Conservation (phyloP, 768 basidiomycete species). For the Suillus placidus region DNA sequence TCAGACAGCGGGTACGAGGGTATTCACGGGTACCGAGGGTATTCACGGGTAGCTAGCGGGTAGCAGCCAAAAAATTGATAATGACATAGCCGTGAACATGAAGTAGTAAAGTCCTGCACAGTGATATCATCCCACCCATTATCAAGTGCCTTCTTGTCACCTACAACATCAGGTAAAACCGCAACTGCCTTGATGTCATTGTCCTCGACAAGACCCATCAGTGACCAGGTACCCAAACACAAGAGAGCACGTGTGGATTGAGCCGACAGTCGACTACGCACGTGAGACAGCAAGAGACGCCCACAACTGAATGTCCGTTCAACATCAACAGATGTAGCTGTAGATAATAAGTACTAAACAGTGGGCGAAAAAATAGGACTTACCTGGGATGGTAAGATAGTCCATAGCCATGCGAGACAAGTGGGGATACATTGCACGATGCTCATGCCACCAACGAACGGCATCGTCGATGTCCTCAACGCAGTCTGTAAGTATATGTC, state of each 20-base stretch:
- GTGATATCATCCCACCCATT: conserved; percentile 10
- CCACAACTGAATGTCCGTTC: conserved; percentile 33
- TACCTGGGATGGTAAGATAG: conserved; percentile 23
- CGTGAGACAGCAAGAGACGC: conserved; percentile 28
- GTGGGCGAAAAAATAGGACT: not conserved
- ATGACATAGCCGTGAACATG: not conserved
- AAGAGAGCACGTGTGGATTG: conserved; percentile 30
- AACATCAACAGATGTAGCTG: conserved; percentile 38
- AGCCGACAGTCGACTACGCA: conserved; percentile 26
- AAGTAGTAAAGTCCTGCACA: not conserved
- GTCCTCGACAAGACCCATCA: conserved; percentile 29
- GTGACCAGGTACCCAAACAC: conserved; percentile 39
- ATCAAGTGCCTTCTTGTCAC: conserved; percentile 8
- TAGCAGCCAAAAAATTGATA: not conserved
- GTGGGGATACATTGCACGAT: conserved; percentile 22
- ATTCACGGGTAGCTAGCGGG: too few relatives aligned
- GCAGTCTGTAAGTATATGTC: conserved; percentile 6
- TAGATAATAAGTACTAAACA: not conserved
- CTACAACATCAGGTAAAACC: conserved; percentile 1
- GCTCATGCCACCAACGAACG: conserved; percentile 24
- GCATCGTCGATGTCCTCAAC: conserved; percentile 14
- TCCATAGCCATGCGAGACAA: conserved; percentile 32
- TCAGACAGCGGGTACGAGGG: too few relatives aligned
- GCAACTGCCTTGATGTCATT: conserved; percentile 18
- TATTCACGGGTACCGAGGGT: not conserved